Conservation (phyloP, 805 yeast species). For the Barnettozyma sucrosica region DNA sequence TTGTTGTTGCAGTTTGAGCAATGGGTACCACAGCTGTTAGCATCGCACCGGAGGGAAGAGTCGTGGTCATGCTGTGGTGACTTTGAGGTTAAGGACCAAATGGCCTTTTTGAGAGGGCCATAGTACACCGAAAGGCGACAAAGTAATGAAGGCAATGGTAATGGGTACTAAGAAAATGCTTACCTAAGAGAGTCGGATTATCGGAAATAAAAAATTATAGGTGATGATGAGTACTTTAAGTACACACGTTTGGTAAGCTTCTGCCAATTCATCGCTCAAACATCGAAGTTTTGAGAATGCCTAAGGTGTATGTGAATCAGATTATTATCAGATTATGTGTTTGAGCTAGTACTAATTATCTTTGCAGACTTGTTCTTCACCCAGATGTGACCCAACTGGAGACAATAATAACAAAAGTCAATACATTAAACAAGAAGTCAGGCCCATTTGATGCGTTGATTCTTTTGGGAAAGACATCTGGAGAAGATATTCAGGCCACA, state of each 20-base stretch:
- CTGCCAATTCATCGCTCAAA: background rate
- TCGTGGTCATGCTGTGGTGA: constrained; percentile 1
- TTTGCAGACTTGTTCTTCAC: constrained; percentile 14
- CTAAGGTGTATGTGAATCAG: constrained; percentile 14
- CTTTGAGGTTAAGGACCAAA: background rate
- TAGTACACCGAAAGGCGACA: background rate
- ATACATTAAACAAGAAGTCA: constrained; percentile 45
- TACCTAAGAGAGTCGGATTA: background rate
- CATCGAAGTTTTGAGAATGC: constrained; percentile 1
- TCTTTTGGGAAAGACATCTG: constrained; percentile 42
- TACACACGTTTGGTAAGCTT: background rate
- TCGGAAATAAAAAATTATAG: background rate
- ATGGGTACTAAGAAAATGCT: too few relatives aligned
- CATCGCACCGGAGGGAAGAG: background rate
- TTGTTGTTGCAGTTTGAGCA: background rate
- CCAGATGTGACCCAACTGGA: constrained; percentile 21
- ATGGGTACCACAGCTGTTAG: background rate
- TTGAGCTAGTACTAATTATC: background rate
- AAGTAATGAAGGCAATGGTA: too few relatives aligned
- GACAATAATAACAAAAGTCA: constrained; percentile 38
- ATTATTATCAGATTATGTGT: background rate
- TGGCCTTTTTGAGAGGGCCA: too few relatives aligned
- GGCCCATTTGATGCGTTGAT: constrained; percentile 62
- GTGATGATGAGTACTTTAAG: background rate
- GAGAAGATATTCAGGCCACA: background rate